phyloP scores from a whole-genome alignment of 768 basidiomycete genomes.

The Termitomyces eurrhizus region DNA sequence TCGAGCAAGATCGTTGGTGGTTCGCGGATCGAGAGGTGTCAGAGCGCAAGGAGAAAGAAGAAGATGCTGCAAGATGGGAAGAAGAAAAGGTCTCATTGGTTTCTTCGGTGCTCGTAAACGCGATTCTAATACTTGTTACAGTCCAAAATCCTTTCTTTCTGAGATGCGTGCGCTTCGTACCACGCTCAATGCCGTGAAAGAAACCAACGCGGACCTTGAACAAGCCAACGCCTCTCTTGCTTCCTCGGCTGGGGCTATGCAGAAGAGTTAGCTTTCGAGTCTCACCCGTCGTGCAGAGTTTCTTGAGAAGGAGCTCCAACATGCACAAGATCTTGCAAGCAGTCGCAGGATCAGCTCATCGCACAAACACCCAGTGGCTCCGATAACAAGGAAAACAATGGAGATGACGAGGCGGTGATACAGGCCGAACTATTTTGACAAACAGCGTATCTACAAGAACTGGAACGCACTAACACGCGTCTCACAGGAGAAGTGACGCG shows the following conservation, averaged over 20 bases:
- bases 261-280: slow-evolving; percentile 48
- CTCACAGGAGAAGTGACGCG: slow-evolving; percentile 49
- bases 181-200: slow-evolving; percentile 44
- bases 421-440: slow-evolving; percentile 68
- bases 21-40: slow-evolving; percentile 65
- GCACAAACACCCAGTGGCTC: slow-evolving; percentile 7
- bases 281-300: slow-evolving; percentile 41
- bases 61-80: slow-evolving; percentile 43
- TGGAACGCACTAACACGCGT: slow-evolving; percentile 58
- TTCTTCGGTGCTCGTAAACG: not conserved
- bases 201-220: slow-evolving; percentile 58
- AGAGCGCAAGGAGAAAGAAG: slow-evolving; percentile 65
- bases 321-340: slow-evolving; percentile 44
- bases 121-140: slow-evolving; percentile 19
- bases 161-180: slow-evolving; percentile 52
- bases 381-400: slow-evolving; percentile 29
- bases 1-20: slow-evolving; percentile 69
- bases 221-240: slow-evolving; percentile 49
- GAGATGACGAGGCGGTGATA: slow-evolving; percentile 56
- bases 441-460: slow-evolving; percentile 50
- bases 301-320: slow-evolving; percentile 45
- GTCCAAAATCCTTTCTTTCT: slow-evolving; percentile 38
- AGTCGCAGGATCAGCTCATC: slow-evolving; percentile 24
- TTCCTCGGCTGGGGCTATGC: slow-evolving; percentile 41
- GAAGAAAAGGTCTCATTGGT: slow-evolving; percentile 55